These are phyloP conservation scores for Exophiala lecanii-corni DNA, from an alignment of 2,329 filamentous ascomycete genomes.

Conservation along the genomic window DNA sequence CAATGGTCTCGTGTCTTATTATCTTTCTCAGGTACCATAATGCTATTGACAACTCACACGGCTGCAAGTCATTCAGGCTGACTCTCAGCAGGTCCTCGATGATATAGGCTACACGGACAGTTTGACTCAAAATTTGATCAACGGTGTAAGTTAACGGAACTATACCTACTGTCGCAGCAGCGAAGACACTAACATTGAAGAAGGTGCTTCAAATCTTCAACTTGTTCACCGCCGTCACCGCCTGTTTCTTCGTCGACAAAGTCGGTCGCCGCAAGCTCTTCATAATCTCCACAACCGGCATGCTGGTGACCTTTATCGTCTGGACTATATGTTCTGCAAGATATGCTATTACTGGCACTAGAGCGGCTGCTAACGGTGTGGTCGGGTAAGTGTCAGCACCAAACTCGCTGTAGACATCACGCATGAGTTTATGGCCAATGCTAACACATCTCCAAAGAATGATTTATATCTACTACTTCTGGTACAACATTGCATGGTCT, in stretches of 20 bases:
- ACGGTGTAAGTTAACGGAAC: constrained; percentile 26
- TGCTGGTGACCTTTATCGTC: constrained; percentile 42
- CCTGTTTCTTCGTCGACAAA: constrained; percentile 39
- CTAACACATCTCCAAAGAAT: constrained; percentile 23
- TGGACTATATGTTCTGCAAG: constrained; percentile 39
- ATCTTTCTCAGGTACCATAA: constrained; percentile 32
- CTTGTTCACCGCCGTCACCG: constrained; percentile 33
- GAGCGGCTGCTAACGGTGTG: constrained; percentile 34
- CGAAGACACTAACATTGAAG: not conserved
- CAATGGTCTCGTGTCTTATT: constrained; percentile 43
- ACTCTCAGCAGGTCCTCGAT: constrained; percentile 25
- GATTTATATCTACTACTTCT: constrained; percentile 41
- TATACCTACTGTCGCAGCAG: not conserved
- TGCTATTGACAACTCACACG: too few species aligned
- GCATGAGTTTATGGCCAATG: too few species aligned
- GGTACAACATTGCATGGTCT: constrained; percentile 38
- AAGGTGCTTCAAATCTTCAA: constrained; percentile 37
- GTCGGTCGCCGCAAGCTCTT: constrained; percentile 42
- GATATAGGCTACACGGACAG: constrained; percentile 36
- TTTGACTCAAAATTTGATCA: constrained; percentile 39
- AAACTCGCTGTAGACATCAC: not conserved
- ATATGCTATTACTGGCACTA: constrained; percentile 31
- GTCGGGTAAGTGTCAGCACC: constrained; percentile 30
- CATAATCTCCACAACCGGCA: constrained; percentile 38
- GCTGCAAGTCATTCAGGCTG: too few species aligned